Base-by-base conservation (phyloP, 202 grass and related monocot species). In the Musa balbisiana region DNA sequence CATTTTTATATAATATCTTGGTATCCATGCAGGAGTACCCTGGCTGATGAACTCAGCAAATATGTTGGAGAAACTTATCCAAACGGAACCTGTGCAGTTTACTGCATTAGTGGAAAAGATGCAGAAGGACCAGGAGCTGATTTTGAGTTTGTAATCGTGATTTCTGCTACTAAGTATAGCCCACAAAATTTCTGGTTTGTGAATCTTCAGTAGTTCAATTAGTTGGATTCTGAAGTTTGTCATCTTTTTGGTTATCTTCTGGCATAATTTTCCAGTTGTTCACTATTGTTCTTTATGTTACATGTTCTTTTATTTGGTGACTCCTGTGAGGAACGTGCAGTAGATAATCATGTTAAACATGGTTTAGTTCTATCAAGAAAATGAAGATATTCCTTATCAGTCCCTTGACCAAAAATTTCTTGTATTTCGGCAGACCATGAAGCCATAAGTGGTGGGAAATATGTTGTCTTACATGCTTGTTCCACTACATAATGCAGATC, bases 131-230 rank as follows among this genome's bases (percentile, higher is more conserved):
- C 87, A 83, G 95, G 91, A 85, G 81, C 71, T 73, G 89, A 99
- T 90, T 99, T 99, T 84, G 55, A 85, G 85, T 85, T 99, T 52
- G 85, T 79, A 55, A 73, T 79, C 33, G 83, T 92, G 84, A 95
- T 99, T 84, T 99, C 87, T 76, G 91, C 89, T 78, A 64, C 89
- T 80, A 99, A 84, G 79, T 77, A 77, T 67, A 99, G 91, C 74
- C 89, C 95, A 78, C 91, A 85, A 58, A 99, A 99, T 80, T 99
- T 99, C 85, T 99, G 95, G 95, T 99, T 79, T 68, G 83, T 67
- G 58, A 65, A 77, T 73, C 51, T 70, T 21, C 49, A 70, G 43
- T 51, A 70, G 33, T 70, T 21, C 2, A 51, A 33, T 43, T 43
- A 53, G 24, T 52, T 65, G 16, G 10, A 9, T 77, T 76, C 23